Evolutionary conservation across 108 stramenopile species (phyloP).

Genomic region (Cyclotella kingstonii): DNA sequence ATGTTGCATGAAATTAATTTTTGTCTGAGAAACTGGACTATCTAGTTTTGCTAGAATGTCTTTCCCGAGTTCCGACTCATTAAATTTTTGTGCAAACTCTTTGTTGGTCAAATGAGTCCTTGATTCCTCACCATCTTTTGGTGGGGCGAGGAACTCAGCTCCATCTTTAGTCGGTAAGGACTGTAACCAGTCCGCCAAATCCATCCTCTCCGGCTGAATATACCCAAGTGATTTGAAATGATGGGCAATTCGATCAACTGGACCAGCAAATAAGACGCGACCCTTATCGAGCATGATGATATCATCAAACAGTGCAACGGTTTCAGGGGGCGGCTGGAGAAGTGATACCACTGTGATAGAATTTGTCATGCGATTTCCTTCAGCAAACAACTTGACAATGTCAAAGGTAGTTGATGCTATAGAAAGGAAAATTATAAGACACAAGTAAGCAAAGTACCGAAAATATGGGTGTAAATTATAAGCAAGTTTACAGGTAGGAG

Average conservation of each 20-base stretch:
- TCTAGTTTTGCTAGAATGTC: conserved; percentile 34
- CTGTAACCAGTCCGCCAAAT: conserved; percentile 79
- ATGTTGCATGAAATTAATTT: conserved; percentile 5
- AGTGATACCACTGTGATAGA: conserved; percentile 64
- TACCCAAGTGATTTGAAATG: conserved; percentile 71
- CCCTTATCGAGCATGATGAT: conserved; percentile 82
- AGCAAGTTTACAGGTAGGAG: background rate
- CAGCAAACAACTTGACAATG: conserved; percentile 58
- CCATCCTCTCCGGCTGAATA: conserved; percentile 64
- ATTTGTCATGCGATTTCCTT: conserved; percentile 29
- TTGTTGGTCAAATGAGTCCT: conserved; percentile 49
- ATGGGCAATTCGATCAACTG: conserved; percentile 54
- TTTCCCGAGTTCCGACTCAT: conserved; percentile 39
- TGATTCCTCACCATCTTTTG: conserved; percentile 2
- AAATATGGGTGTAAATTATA: too few species aligned
- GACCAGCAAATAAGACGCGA: conserved; percentile 80
- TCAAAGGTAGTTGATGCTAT: conserved; percentile 23
- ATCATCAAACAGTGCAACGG: conserved; percentile 90
- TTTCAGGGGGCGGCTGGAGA: conserved; percentile 90
- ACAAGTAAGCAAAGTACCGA: too few species aligned
- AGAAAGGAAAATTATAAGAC: background rate
- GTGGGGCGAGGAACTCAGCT: conserved; percentile 23
- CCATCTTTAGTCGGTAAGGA: conserved; percentile 58
- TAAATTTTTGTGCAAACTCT: conserved; percentile 57
- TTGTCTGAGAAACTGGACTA: conserved; percentile 15